Evolutionary conservation across 2,329 filamentous ascomycete genomes (phyloP).

Genomic region (Epichloe sibirici): DNA sequence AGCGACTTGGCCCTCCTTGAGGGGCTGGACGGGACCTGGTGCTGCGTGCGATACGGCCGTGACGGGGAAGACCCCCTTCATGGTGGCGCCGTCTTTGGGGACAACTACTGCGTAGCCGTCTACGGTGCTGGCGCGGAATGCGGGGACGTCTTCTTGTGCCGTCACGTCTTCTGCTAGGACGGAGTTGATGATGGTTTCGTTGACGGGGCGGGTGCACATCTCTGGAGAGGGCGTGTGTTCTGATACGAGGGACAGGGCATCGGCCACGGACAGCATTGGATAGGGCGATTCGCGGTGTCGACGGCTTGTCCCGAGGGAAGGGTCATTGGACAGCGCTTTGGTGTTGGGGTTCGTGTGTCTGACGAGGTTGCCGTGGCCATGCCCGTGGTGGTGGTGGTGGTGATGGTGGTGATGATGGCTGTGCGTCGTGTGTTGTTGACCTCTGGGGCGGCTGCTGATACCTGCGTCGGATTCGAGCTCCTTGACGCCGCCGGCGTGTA

Average conservation of each 20-base stretch:
- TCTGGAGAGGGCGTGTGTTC: constrained; percentile 56
- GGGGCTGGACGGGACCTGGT: constrained; percentile 49
- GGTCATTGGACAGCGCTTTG: constrained; percentile 41
- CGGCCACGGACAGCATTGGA: constrained; percentile 77
- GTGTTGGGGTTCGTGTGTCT: constrained; percentile 49
- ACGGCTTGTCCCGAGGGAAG: constrained; percentile 47
- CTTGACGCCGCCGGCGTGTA: constrained; percentile 72
- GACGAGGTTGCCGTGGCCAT: constrained; percentile 43
- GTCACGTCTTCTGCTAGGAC: constrained; percentile 75
- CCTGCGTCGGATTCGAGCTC: constrained; percentile 78
- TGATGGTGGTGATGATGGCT: constrained; percentile 26
- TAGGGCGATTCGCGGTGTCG: constrained; percentile 81
- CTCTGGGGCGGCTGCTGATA: constrained; percentile 25
- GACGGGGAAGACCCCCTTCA: constrained; percentile 77
- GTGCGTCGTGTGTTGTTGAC: constrained; percentile 23
- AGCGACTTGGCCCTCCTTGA: constrained; percentile 66
- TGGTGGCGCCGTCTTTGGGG: constrained; percentile 44
- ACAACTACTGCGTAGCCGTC: constrained; percentile 86
- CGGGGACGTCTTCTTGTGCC: constrained; percentile 74
- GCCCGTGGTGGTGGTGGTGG: constrained; percentile 23
- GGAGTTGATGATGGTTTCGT: constrained; percentile 55
- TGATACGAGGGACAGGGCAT: constrained; percentile 64
- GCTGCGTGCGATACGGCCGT: constrained; percentile 77
- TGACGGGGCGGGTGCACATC: constrained; percentile 45
- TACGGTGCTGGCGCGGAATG: constrained; percentile 90